Base-by-base conservation (phyloP, 495 filamentous ascomycete species). In the Xylaria sp. region DNA sequence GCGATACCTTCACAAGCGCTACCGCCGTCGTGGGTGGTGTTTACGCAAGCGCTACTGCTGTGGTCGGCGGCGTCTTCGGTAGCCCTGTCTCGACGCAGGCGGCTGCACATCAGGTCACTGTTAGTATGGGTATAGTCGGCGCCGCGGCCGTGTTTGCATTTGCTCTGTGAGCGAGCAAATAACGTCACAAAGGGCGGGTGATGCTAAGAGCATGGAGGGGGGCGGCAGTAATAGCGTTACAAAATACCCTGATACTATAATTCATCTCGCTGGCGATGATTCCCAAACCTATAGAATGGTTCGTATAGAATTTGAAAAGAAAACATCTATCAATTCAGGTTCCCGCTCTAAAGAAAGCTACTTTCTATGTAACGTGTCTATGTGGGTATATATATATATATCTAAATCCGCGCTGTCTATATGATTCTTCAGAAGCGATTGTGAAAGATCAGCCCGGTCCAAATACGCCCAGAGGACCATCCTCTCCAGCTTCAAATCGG, bases 401-500 rank as follows among this genome's bases (percentile, higher is more conserved):
- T 70, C 43, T 68, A 58, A 21, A 35, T 37, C 31, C 40, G n/a
- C 29, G 52, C n/a, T 48, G 17, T 58, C 43, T 65, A 33, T 61
- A 31, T 31, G 14, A 29, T 55, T 53, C 48, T 55, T 55, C 15
- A 9, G 8, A 55, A 48, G 66, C 21, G n/a, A 37, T 65, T 67
- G 74, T 63, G 74, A 15, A 48, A 11, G 66, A 43, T 72, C 71
- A 87, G 67, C 84, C 82, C 15, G 82, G 69, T 61, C 83, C 80
- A 41, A 85, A 88, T 40, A 48, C 80, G 6, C 82, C 86, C 48
- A 88, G 77, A 6, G 84, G 82, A 2, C 84, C 81, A 26, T 81
- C 75, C 68, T 84, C 78, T 9, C 83, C 85, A 12, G 84, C 82
- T 21, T 86, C 80, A 70, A 87, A 88, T 68, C 82, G 67, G 33